Evolutionary conservation across 2,329 filamentous ascomycete species (phyloP).

Genomic region (Epichloe baconii): DNA sequence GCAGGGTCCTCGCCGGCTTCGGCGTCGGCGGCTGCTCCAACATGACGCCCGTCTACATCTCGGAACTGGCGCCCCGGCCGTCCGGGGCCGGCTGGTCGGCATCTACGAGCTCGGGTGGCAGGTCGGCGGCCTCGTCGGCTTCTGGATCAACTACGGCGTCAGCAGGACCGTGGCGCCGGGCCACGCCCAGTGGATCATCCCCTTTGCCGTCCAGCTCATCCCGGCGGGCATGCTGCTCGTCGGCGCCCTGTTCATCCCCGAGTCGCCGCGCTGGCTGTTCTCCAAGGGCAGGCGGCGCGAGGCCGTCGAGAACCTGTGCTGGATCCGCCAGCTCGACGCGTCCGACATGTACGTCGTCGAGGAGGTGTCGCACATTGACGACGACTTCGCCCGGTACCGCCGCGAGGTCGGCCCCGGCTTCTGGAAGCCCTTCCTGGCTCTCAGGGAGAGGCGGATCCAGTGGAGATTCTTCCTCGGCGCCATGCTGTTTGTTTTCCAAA

Average conservation of each 20-base stretch:
- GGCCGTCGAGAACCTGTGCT: conserved; percentile 45
- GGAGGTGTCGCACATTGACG: conserved; percentile 58
- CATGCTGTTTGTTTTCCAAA: conserved; percentile 69
- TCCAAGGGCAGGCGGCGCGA: conserved; percentile 45
- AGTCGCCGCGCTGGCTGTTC: conserved; percentile 60
- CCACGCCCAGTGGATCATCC: conserved; percentile 48
- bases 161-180: conserved; percentile 32
- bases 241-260: conserved; percentile 46
- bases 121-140: conserved; percentile 11
- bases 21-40: conserved; percentile 14
- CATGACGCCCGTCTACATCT: conserved; percentile 13
- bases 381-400: conserved; percentile 52
- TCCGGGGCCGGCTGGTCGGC: conserved; percentile 11
- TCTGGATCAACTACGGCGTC: conserved; percentile 42
- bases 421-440: conserved; percentile 56
- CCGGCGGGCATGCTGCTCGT: conserved; percentile 49
- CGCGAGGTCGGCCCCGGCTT: conserved; percentile 55
- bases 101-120: conserved; percentile 12
- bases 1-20: conserved; percentile 12
- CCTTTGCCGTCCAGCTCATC: conserved; percentile 54
- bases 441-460: conserved; percentile 43
- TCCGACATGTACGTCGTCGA: conserved; percentile 57
- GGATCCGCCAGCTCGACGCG: conserved; percentile 46
- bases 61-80: conserved; percentile 11
- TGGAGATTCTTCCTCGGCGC: conserved; percentile 63